Conservation (phyloP, 441 rosid species). For the Biscutella auriculata region DNA sequence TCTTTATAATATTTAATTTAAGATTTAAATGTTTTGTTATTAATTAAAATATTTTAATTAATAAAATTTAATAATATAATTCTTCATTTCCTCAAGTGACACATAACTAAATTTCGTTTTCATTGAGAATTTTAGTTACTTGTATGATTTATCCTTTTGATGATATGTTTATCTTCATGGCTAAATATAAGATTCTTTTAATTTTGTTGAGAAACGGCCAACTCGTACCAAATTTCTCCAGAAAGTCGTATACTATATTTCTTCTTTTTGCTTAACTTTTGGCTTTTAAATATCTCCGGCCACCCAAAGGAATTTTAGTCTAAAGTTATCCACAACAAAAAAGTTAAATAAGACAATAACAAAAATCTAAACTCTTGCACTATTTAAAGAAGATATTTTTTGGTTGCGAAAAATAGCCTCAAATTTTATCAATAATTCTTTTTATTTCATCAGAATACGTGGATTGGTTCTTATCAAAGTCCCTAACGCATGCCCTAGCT, state of each 20-base stretch:
- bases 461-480: not conserved
- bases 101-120: too few species aligned
- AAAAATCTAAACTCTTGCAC: not conserved
- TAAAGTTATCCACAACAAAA: conserved; percentile 1
- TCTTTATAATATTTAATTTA: too few species aligned
- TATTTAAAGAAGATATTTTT: not conserved
- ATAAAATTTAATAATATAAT: too few species aligned
- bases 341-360: conserved; percentile 1
- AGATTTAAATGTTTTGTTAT: too few species aligned
- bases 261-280: not conserved
- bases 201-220: not conserved
- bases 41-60: too few species aligned
- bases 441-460: not conserved
- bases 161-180: not conserved
- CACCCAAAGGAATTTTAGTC: conserved; percentile 13
- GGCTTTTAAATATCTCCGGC: conserved; percentile 12
- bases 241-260: not conserved
- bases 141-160: not conserved
- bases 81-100: too few species aligned
- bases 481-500: not conserved
- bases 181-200: not conserved
- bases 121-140: not conserved
- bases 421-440: not conserved
- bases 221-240: conserved; percentile 2
- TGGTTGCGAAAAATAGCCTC: not conserved